phyloP scores from a whole-genome alignment of 176 grass and related monocot species.

The Musa beccarii region DNA sequence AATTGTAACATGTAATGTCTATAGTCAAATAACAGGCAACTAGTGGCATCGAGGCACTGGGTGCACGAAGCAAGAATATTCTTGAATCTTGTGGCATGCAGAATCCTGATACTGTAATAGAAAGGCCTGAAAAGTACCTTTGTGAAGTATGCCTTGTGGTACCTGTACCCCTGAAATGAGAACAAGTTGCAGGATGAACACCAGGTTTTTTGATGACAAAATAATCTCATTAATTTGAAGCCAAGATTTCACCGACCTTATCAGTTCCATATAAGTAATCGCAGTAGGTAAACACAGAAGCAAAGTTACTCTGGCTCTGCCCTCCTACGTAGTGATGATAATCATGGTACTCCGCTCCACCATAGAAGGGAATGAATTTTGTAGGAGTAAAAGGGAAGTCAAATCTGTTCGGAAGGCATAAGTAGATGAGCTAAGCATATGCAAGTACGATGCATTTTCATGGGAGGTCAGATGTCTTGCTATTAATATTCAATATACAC shows the following conservation, averaged over 20 bases:
- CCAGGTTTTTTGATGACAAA: neutral
- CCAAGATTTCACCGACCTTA: conserved; percentile 39
- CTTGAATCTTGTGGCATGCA: neutral
- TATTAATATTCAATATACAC: neutral
- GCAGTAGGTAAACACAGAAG: conserved; percentile 95
- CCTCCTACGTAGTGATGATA: conserved; percentile 96
- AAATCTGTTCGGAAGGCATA: conserved; percentile 39
- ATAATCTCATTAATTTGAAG: conserved; percentile 1
- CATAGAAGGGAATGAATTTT: conserved; percentile 95
- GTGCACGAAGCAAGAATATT: neutral
- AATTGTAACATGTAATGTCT: no score
- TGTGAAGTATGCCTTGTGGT: conserved; percentile 53
- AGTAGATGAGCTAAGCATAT: neutral
- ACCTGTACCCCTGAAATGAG: conserved; percentile 77
- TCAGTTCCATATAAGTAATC: conserved; percentile 93
- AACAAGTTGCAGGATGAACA: neutral
- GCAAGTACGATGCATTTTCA: neutral
- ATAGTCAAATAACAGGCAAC: neutral
- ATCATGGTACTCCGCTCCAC: conserved; percentile 95
- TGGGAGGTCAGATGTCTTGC: neutral
- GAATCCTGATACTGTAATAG: neutral
- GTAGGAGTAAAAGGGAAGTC: conserved; percentile 82
- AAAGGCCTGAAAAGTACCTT: conserved; percentile 41
- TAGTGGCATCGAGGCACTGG: neutral
- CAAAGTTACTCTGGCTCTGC: conserved; percentile 92